Conservation (phyloP, 768 basidiomycete species). For the Mycena floridula region DNA sequence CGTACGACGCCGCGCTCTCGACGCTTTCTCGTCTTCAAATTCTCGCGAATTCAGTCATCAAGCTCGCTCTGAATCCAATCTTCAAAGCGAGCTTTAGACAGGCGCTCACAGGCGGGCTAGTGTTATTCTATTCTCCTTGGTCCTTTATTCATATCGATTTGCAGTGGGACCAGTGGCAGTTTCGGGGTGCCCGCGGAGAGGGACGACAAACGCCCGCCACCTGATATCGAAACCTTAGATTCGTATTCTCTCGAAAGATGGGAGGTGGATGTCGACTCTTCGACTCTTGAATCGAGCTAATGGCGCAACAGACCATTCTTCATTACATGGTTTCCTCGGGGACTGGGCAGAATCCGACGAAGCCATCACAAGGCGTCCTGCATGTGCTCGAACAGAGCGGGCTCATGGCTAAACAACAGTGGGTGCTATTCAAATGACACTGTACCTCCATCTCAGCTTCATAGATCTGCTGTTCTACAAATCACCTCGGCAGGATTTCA, state of each 20-base stretch:
- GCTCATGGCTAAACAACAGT: conserved; percentile 67
- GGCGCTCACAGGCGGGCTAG: conserved; percentile 85
- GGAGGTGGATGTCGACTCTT: conserved; percentile 53
- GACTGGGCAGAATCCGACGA: conserved; percentile 64
- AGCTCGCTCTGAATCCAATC: conserved; percentile 61
- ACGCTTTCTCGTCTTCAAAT: conserved; percentile 69
- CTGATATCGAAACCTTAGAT: conserved; percentile 61
- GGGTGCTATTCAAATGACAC: not conserved
- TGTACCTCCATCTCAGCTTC: conserved; percentile 10
- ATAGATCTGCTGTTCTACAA: conserved; percentile 38
- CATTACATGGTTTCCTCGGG: conserved; percentile 98
- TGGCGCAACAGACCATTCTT: conserved; percentile 68
- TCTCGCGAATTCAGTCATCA: conserved; percentile 50
- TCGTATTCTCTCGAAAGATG: conserved; percentile 81
- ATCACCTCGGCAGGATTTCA: conserved; percentile 97
- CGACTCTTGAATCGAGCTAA: not conserved
- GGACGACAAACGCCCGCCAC: conserved; percentile 53
- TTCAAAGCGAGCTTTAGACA: conserved; percentile 79
- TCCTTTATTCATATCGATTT: not conserved
- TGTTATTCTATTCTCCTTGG: conserved; percentile 1
- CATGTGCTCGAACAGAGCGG: conserved; percentile 79
- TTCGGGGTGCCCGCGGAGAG: conserved; percentile 75
- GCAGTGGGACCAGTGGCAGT: conserved; percentile 68
- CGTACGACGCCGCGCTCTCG: conserved; percentile 63
- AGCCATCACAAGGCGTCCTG: conserved; percentile 79